Percentiles rank a stretch among this genome's conserved stretches.
These are phyloP conservation scores for Carex parvula DNA, from an alignment of 176 grass and related monocot genomes.

Conservation along the genomic window DNA sequence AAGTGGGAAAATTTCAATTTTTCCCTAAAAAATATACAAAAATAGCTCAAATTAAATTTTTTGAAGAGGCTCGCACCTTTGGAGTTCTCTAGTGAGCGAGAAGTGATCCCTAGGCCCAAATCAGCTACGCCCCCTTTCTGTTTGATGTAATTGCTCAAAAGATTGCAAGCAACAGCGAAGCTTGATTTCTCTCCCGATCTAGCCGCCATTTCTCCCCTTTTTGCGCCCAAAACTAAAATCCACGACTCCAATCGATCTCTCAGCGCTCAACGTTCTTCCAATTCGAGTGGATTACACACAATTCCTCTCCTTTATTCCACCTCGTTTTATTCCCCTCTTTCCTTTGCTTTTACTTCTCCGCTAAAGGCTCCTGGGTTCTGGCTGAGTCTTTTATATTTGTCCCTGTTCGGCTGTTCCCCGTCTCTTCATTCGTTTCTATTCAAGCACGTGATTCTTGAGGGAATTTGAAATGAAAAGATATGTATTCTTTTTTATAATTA, in stretches of 20 bases:
- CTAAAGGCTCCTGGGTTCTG: neutral
- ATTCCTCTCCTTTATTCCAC: neutral
- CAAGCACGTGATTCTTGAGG: slow-evolving; percentile 23
- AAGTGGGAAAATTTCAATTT: neutral
- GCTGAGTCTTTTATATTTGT: slow-evolving; percentile 22
- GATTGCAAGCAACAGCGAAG: slow-evolving; percentile 78
- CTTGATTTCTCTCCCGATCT: slow-evolving; percentile 70
- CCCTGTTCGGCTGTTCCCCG: neutral
- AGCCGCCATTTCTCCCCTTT: slow-evolving; percentile 36
- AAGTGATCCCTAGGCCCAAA: slow-evolving; percentile 58
- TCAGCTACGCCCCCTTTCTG: slow-evolving; percentile 72
- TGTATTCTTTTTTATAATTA: slow-evolving; percentile 11
- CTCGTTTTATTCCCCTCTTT: neutral
- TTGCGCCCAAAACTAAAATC: neutral
- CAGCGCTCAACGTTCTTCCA: neutral
- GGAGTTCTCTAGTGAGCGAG: slow-evolving; percentile 11
- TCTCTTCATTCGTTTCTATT: slow-evolving; percentile 2
- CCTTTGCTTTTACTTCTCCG: neutral
- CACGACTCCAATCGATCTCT: slow-evolving; percentile 14
- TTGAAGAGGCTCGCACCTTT: slow-evolving; percentile 33
- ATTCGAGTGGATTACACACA: neutral
- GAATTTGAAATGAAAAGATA: slow-evolving; percentile 12
- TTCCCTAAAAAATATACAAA: neutral
- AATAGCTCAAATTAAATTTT: neutral
- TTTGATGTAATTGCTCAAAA: slow-evolving; percentile 81